Evolutionary conservation across 768 basidiomycete species (phyloP).

Genomic region (Collybia sordida): DNA sequence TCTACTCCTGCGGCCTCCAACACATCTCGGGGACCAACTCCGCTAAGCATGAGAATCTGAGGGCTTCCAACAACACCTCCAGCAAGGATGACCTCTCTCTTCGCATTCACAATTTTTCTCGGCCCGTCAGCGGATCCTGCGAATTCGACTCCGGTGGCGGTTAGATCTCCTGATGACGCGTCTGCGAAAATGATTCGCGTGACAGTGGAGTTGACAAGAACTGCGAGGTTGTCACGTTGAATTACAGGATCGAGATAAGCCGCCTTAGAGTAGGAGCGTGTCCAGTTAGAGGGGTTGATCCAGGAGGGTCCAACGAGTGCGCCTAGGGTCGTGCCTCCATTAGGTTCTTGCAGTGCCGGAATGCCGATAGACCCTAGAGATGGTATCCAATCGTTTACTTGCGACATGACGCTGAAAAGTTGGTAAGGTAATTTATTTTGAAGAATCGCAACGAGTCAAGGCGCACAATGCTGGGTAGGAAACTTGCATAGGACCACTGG

Average conservation of each 20-base stretch:
- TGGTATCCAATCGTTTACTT: constrained; percentile 54
- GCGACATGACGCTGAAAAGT: constrained; percentile 43
- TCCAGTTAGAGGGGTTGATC: constrained; percentile 63
- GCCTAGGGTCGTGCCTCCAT: constrained; percentile 49
- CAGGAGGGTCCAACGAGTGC: constrained; percentile 54
- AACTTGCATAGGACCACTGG: constrained; percentile 38
- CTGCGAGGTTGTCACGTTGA: constrained; percentile 59
- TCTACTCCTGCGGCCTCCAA: constrained; percentile 44
- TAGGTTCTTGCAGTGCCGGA: constrained; percentile 35
- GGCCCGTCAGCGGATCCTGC: constrained; percentile 22
- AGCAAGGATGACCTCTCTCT: constrained; percentile 51
- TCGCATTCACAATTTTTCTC: constrained; percentile 11
- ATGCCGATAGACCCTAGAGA: constrained; percentile 48
- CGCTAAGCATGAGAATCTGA: constrained; percentile 54
- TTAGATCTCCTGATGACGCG: constrained; percentile 34
- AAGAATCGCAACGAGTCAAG: neutral
- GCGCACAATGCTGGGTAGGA: constrained; percentile 22
- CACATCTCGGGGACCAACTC: constrained; percentile 57
- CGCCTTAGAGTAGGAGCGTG: constrained; percentile 58
- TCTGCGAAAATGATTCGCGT: constrained; percentile 46
- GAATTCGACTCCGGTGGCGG: constrained; percentile 52
- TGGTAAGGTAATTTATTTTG: constrained; percentile 26
- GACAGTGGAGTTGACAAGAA: constrained; percentile 61
- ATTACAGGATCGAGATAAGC: constrained; percentile 62
- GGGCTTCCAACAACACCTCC: constrained; percentile 51